These are phyloP conservation scores for Ogataea angusta DNA, from an alignment of 805 yeast genomes.

Conservation along the genomic window DNA sequence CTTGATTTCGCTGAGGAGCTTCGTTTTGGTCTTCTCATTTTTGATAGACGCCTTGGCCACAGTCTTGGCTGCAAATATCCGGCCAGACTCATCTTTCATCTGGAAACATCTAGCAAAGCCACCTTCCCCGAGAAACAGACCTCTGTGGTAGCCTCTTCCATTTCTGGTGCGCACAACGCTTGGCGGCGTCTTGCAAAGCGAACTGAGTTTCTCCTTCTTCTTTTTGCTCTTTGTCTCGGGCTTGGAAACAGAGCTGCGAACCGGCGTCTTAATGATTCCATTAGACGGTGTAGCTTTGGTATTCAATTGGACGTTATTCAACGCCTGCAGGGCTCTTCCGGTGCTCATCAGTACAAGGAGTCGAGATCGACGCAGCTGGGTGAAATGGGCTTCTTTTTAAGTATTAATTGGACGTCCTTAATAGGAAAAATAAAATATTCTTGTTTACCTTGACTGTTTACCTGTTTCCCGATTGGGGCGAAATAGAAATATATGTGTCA, in stretches of 20 bases:
- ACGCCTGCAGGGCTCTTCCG: slow-evolving; percentile 49
- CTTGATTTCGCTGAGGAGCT: slow-evolving; percentile 88
- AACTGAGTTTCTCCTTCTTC: slow-evolving; percentile 84
- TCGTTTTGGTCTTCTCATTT: slow-evolving; percentile 82
- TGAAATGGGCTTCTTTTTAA: slow-evolving; percentile 12
- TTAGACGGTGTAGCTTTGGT: slow-evolving; percentile 35
- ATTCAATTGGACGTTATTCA: slow-evolving; percentile 51
- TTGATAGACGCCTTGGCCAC: slow-evolving; percentile 94
- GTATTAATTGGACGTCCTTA: slow-evolving; percentile 12
- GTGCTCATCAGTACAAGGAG: slow-evolving; percentile 24
- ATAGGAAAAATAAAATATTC: slow-evolving; percentile 12
- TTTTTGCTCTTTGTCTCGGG: slow-evolving; percentile 43
- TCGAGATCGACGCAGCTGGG: slow-evolving; percentile 6
- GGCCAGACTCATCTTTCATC: slow-evolving; percentile 86
- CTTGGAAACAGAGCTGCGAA: slow-evolving; percentile 35
- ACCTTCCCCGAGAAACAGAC: slow-evolving; percentile 92
- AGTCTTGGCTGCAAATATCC: slow-evolving; percentile 91
- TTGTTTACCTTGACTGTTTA: slow-evolving; percentile 18
- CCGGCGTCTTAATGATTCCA: slow-evolving; percentile 36
- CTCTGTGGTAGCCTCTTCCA: slow-evolving; percentile 89
- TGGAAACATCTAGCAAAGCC: slow-evolving; percentile 99
- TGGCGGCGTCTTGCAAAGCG: slow-evolving; percentile 96
- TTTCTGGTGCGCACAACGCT: slow-evolving; percentile 81
- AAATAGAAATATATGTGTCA: not conserved
- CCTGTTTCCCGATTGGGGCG: slow-evolving; percentile 13